Base-by-base conservation (phyloP, 2,329 filamentous ascomycete genomes). In the Decorospora gaudefroyi region DNA sequence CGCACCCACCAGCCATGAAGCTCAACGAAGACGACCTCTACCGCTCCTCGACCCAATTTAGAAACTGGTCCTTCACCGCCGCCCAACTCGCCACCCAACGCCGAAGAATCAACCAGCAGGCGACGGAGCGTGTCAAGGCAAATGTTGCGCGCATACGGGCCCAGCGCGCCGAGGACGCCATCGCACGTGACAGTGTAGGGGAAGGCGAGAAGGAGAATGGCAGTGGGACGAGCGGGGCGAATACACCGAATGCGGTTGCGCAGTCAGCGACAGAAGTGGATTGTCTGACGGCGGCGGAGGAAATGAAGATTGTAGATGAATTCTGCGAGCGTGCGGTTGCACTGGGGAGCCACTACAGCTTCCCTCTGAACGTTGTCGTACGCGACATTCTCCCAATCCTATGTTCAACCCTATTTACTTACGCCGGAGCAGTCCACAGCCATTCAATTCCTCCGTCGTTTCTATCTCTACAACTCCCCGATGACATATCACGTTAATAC, bases 401-500 rank as follows among this genome's bases (percentile, higher is more conserved):
- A 15, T 2, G 11, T 11, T 6, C n/a, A 10, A 9, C 37, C 41
- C 15, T 4, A 9, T 17, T 2, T 26, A 27, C 29, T 53, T 21
- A 43, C 23, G 23, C 11, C 7, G n/a, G 2, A 7, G n/a, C 37
- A 83, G 79, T 84, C 87, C 17, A 96, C 91, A 5, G 89, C 90
- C 3, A 87, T 92, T 49, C 84, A 95, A 64, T 96, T 95, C 68
- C 80, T 99, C 48, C 87, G 89, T 42, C 87, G 93, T 45, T 97
- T 99, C 78, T 99, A 97, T 75, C 81, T 96, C 25, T 92, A 88
- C 64, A 96, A 97, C 73, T 95, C 88, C 27, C 83, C 91, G 63
- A 96, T 97, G 88, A 96, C 91, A 19, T 97, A 99, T 68, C 88
- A 92, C 51, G 92, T 91, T 0, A 87, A 88, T 51, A 85, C 90